A percentile compares a stretch with the other conserved stretches of the same genome.
Conservation (phyloP, 306 rosid species). For the Cucurbita pepo region DNA sequence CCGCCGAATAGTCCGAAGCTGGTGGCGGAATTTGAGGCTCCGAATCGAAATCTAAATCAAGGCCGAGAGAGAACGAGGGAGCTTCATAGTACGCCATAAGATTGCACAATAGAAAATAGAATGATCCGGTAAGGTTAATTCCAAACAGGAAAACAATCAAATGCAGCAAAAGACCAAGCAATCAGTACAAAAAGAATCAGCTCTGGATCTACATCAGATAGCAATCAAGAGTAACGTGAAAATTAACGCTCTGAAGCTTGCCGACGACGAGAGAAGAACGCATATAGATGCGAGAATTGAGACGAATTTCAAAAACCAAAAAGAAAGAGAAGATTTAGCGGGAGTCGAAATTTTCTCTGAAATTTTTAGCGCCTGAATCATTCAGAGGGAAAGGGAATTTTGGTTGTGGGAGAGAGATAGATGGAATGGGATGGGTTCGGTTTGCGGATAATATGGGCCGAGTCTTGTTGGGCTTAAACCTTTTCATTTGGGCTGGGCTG, state of each 20-base stretch:
- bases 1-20: background rate
- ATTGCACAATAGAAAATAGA: background rate
- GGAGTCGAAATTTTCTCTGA: too few species aligned
- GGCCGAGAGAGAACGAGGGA: conserved; percentile 75
- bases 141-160: background rate
- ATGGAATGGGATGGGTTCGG: too few species aligned
- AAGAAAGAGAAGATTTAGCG: too few species aligned
- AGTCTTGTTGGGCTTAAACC: too few species aligned
- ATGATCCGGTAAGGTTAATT: background rate
- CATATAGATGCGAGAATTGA: background rate
- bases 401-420: too few species aligned
- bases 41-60: conserved; percentile 34
- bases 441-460: too few species aligned
- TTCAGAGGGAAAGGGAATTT: too few species aligned
- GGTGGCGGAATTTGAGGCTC: conserved; percentile 12
- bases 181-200: background rate
- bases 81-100: conserved; percentile 43
- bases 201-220: background rate
- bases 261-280: background rate
- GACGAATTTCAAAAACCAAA: too few species aligned
- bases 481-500: too few species aligned
- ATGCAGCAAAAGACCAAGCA: background rate
- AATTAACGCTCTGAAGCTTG: background rate
- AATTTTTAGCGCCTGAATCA: too few species aligned
- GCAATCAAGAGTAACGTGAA: background rate